phyloP scores from a whole-genome alignment of 768 basidiomycete genomes.

The Amanita rubescens region DNA sequence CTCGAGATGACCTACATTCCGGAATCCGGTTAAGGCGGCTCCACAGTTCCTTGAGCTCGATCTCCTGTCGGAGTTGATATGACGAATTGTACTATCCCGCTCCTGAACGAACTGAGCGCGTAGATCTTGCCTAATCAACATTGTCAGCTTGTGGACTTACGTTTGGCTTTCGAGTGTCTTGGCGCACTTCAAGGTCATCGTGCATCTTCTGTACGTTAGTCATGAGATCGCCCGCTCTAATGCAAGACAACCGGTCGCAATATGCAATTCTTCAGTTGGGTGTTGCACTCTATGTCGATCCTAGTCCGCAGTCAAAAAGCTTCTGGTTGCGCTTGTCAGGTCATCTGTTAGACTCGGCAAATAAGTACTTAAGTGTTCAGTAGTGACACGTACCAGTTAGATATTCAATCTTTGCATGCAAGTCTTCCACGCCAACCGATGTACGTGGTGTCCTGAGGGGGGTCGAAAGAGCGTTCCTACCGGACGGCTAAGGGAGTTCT shows the following conservation, averaged over 20 bases:
- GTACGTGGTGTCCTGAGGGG: slow-evolving; percentile 34
- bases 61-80: slow-evolving; percentile 70
- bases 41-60: slow-evolving; percentile 72
- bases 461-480: slow-evolving; percentile 40
- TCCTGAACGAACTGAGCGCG: slow-evolving; percentile 64
- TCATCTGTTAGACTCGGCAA: slow-evolving; percentile 33
- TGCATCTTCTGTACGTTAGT: slow-evolving; percentile 87
- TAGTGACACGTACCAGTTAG: slow-evolving; percentile 53
- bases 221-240: slow-evolving; percentile 88
- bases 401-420: slow-evolving; percentile 71
- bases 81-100: slow-evolving; percentile 63
- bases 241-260: slow-evolving; percentile 52
- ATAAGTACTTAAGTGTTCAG: neutral
- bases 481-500: slow-evolving; percentile 57
- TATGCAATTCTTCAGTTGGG: slow-evolving; percentile 61
- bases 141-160: slow-evolving; percentile 33
- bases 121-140: slow-evolving; percentile 56
- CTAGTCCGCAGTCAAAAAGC: slow-evolving; percentile 65
- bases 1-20: slow-evolving; percentile 39
- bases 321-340: slow-evolving; percentile 59
- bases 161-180: slow-evolving; percentile 73
- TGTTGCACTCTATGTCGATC: slow-evolving; percentile 66
- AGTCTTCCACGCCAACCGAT: slow-evolving; percentile 37
- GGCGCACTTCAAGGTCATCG: slow-evolving; percentile 75
- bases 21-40: slow-evolving; percentile 58